Base-by-base conservation (phyloP, 345 rosid genomes). In the Punica granatum region DNA sequence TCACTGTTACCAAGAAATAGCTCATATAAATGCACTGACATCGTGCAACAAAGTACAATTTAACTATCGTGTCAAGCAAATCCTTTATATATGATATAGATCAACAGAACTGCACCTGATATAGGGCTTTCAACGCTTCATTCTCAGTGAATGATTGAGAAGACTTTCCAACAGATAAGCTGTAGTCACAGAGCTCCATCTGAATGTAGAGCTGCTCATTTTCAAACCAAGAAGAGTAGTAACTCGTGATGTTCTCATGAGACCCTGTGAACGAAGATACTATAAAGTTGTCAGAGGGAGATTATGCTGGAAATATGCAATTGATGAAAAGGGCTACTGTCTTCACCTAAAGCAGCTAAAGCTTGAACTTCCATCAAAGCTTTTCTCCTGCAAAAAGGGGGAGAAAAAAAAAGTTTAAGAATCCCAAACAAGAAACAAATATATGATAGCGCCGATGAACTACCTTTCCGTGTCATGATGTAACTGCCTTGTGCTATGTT, bases 281-380 rank as follows among this genome's bases (percentile, higher is more conserved):
- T 4, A 25, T 6, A 49, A 54, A 23, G 46, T 58, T 7, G 7
- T 60, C 56, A 16, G 46, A 33, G 43, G 56, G n/a, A 60, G 10
- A 14, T 25, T 30, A 0, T 18, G 23, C 46, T 4, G 18, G 37
- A 65, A 25, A 66, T 36, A 36, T 30, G 4, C 36, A 63, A 10
- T 28, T 70, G 59, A 23, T 41, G 44, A 30, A 60, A 44, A 65
- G 31, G 60, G 53, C n/a, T 60, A 15, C 1, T 5, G 63, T 54
- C 30, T 64, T 79, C 74, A 94, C 98, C 99, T 78, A 88, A 72
- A 71, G 98, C 98, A 41, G 97, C 99, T 83, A 92, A 79, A 75
- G 96, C 90, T 81, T 95, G 99, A 72, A 90, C 99, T 88, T 95
- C 99, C 97, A 95, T 88, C 75, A 92, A 84, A 80, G 98, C 98